Evolutionary conservation across 805 yeast genomes (phyloP), one percentile per base, ranked within the genome.

Genomic region (Saccharomycopsis sp.): DNA sequence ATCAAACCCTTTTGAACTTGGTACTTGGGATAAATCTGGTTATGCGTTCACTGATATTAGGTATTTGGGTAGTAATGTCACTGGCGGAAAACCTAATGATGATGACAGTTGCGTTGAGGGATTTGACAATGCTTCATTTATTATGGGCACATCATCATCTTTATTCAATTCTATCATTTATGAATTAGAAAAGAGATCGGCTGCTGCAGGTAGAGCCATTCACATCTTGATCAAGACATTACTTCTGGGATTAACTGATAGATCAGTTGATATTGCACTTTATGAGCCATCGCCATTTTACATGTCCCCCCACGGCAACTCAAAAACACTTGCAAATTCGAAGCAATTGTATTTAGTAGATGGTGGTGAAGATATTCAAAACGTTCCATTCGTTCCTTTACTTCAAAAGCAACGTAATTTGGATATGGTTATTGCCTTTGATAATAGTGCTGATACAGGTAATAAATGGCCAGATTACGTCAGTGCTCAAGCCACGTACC

Each of bases 11-110:
- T 79, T 66, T 54, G 84, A 81, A 58, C 63, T 87, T 56, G 96
- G 96, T 13, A 79, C 93, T 3, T 87, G 94, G 95, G 96, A 88
- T 58, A 83, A 86, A 13, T 66, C 81, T 1, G 62, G 85, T 43
- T 68, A 73, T 45, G 65, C 81, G 3, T 86, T 87, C 60, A 67
- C 79, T 11, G 79, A 81, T 48, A 62, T 76, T 34, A 71, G 76
- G 60, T 86, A 81, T 57, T 59, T 85, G 39, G 95, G 95, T 7
- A 71, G 93, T 1, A 60, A 70, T 17, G 71, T 81, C 26, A 54
- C 67, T 21, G 68, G 75, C 49, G 95, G 95, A 37, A 51, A 56
- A 19, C 79, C 87, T 7, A 54, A 53, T 4, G 53, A 59, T 19
- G 60, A 62, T 32, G 59, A 62, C 35, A 54, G 59, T 7, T 87